These are phyloP conservation scores for Aquanectria penicillioides DNA, from an alignment of 2,329 filamentous ascomycete species.

Conservation along the genomic window DNA sequence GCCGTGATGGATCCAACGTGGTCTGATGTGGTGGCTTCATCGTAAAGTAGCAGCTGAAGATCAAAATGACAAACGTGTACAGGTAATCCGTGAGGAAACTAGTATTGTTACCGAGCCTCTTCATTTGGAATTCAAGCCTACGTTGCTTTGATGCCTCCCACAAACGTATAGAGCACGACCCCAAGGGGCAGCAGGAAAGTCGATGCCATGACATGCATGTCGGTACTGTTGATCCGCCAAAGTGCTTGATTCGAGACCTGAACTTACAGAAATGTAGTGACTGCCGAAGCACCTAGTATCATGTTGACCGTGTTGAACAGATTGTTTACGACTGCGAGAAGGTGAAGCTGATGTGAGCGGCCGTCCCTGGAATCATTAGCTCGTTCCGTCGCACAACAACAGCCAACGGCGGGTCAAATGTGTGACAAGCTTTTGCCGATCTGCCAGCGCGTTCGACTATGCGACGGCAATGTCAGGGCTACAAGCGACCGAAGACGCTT, in stretches of 20 bases:
- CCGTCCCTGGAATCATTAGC: slow-evolving; percentile 55
- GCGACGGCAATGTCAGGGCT: slow-evolving; percentile 18
- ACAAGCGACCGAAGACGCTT: slow-evolving; percentile 13
- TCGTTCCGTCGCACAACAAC: no score
- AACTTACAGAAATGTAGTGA: slow-evolving; percentile 54
- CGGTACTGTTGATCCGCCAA: slow-evolving; percentile 45
- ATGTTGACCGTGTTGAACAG: slow-evolving; percentile 90
- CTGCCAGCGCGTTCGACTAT: slow-evolving; percentile 11
- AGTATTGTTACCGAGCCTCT: neutral
- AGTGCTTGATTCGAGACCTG: neutral
- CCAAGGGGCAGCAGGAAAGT: slow-evolving; percentile 85
- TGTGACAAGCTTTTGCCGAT: slow-evolving; percentile 17
- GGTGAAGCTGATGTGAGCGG: slow-evolving; percentile 80
- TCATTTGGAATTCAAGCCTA: neutral
- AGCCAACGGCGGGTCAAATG: slow-evolving; percentile 24
- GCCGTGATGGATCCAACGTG: slow-evolving; percentile 77
- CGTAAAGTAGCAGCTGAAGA: slow-evolving; percentile 86
- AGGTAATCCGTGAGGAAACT: slow-evolving; percentile 82
- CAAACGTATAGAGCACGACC: slow-evolving; percentile 74
- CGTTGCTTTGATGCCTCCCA: slow-evolving; percentile 84
- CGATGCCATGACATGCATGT: slow-evolving; percentile 73
- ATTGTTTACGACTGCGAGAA: slow-evolving; percentile 82
- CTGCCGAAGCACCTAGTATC: slow-evolving; percentile 77
- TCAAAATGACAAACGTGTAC: slow-evolving; percentile 81
- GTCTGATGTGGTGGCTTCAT: slow-evolving; percentile 82